A percentile compares a stretch with the other conserved stretches of the same genome.
These are phyloP conservation scores for Artemisia argyi DNA, from an alignment of 129 eudicot species.

Conservation along the genomic window DNA sequence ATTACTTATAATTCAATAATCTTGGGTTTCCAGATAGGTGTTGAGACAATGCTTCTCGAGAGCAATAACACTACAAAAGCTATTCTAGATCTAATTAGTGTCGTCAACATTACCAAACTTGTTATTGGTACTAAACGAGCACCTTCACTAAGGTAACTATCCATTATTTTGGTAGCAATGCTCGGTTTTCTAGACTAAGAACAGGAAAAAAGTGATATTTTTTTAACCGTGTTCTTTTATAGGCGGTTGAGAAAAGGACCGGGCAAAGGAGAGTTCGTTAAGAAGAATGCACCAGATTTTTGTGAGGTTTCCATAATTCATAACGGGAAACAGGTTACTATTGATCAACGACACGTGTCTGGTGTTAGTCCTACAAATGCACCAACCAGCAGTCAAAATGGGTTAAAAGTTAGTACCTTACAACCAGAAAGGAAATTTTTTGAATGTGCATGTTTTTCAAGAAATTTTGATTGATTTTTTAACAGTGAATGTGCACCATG, in stretches of 20 bases:
- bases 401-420: constrained; percentile 23
- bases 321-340: constrained; percentile 43
- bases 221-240: neutral
- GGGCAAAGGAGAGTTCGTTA: constrained; percentile 61
- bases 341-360: constrained; percentile 19
- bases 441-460: constrained; percentile 71
- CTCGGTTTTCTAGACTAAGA: neutral
- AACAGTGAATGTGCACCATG: neutral
- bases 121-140: constrained; percentile 70
- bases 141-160: constrained; percentile 57
- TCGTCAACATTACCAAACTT: constrained; percentile 65
- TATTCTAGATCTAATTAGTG: constrained; percentile 67
- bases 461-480: constrained; percentile 42
- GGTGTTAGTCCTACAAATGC: constrained; percentile 20
- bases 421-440: constrained; percentile 43
- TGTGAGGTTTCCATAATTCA: constrained; percentile 65
- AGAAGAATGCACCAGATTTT: constrained; percentile 62
- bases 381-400: constrained; percentile 34
- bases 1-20: neutral
- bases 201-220: neutral
- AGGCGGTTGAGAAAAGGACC: constrained; percentile 61
- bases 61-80: constrained; percentile 77
- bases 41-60: constrained; percentile 89
- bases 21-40: constrained; percentile 45
- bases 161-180: neutral